A percentile compares a stretch with the other conserved stretches of the same genome.
Conservation (phyloP, 805 yeast genomes). For the Phaffomyces antillensis region DNA sequence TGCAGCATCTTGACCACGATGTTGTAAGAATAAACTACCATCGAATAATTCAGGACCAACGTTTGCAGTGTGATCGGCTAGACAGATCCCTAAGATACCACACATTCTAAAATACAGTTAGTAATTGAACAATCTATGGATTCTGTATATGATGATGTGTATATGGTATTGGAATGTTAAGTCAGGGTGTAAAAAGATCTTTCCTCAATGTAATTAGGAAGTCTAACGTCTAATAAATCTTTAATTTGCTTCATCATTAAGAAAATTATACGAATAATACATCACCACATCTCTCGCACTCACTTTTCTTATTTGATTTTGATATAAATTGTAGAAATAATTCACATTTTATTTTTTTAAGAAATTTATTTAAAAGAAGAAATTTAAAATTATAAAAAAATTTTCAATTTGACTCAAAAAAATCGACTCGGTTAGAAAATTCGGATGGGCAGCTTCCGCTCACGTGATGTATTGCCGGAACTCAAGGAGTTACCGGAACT, state of each 20-base stretch:
- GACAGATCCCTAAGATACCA: constrained; percentile 85
- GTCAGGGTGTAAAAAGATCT: constrained; percentile 17
- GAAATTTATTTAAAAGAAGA: no score
- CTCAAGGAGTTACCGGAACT: no score
- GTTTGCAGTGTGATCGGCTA: constrained; percentile 62
- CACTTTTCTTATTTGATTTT: no score
- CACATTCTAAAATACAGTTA: constrained; percentile 51
- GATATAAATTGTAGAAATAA: no score
- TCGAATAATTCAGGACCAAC: constrained; percentile 91
- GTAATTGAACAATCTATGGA: neutral
- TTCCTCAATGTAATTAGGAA: constrained; percentile 25
- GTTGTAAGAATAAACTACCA: constrained; percentile 89
- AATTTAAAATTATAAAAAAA: no score
- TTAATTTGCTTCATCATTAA: constrained; percentile 14
- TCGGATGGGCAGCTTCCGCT: no score
- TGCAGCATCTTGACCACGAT: constrained; percentile 99
- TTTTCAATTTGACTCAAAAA: no score
- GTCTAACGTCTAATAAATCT: constrained; percentile 27
- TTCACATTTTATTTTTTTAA: no score
- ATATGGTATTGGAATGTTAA: neutral
- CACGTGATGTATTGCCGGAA: no score
- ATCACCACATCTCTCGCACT: no score
- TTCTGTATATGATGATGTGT: no score
- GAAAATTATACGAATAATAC: neutral
- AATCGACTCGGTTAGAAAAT: no score